These are phyloP conservation scores for Aspergillus asperescens DNA, from an alignment of 495 filamentous ascomycete genomes.

Conservation along the genomic window DNA sequence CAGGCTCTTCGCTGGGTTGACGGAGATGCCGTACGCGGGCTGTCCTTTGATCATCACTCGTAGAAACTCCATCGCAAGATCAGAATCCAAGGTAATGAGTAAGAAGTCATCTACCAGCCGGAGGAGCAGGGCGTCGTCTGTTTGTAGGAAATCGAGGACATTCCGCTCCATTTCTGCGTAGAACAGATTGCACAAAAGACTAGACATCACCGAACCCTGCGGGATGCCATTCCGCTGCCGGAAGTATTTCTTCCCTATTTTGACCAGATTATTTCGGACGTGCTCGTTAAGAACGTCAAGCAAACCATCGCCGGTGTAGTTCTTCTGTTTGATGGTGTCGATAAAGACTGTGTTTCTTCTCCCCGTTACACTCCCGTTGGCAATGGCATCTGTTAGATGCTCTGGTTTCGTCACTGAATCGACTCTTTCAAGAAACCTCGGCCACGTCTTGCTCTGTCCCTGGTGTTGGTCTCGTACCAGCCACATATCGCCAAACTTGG, in stretches of 20 bases:
- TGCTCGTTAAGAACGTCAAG: conserved; percentile 69
- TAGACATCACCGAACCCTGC: conserved; percentile 85
- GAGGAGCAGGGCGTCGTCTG: conserved; percentile 60
- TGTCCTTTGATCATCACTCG: conserved; percentile 73
- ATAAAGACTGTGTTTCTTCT: conserved; percentile 70
- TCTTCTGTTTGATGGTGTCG: conserved; percentile 50
- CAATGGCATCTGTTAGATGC: conserved; percentile 51
- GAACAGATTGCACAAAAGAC: conserved; percentile 86
- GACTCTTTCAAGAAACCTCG: conserved; percentile 60
- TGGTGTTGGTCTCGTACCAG: conserved; percentile 5
- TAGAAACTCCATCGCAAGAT: conserved; percentile 65
- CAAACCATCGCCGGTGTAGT: conserved; percentile 52
- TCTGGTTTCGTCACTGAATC: conserved; percentile 44
- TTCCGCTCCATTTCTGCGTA: conserved; percentile 78
- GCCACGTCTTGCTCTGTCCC: conserved; percentile 45
- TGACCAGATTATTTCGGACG: conserved; percentile 75
- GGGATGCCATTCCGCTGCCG: conserved; percentile 86
- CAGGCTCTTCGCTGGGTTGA: conserved; percentile 75
- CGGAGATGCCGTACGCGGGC: conserved; percentile 69
- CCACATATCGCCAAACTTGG: conserved; percentile 17
- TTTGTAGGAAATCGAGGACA: conserved; percentile 59
- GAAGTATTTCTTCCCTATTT: conserved; percentile 84
- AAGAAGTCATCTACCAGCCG: conserved; percentile 90
- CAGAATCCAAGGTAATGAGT: conserved; percentile 65
- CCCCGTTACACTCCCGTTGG: conserved; percentile 31